phyloP scores from a whole-genome alignment of 2,329 filamentous ascomycete species.

The Pleurostoma richardsiae region DNA sequence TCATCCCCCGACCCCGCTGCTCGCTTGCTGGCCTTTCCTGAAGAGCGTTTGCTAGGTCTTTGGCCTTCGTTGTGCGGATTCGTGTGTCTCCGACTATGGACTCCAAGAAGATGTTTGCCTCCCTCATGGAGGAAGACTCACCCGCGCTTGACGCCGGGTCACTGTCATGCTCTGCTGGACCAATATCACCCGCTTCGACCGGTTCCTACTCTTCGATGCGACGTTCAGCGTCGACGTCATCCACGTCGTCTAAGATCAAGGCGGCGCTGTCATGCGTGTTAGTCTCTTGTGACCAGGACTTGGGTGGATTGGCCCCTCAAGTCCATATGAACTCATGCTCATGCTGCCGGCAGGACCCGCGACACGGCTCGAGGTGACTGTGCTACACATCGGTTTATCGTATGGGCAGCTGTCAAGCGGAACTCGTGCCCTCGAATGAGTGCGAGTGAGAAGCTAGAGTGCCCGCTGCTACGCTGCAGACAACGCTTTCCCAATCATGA shows the following conservation, averaged over 20 bases:
- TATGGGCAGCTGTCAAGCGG: conserved; percentile 51
- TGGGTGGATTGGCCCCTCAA: background rate
- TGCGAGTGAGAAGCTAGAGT: conserved; percentile 41
- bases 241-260: background rate
- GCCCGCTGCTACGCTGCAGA: conserved; percentile 46
- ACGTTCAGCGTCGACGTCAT: no score
- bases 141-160: background rate
- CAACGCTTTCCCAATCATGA: conserved; percentile 46
- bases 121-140: conserved; percentile 12
- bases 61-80: no score
- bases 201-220: no score
- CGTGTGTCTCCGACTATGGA: conserved; percentile 8
- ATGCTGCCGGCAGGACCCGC: conserved; percentile 28
- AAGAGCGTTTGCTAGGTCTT: background rate
- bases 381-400: conserved; percentile 48
- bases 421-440: conserved; percentile 44
- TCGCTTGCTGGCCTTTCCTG: background rate
- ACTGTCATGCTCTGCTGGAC: no score
- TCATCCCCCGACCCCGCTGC: background rate
- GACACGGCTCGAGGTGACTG: conserved; percentile 43
- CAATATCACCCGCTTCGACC: no score
- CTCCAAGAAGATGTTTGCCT: conserved; percentile 10
- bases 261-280: conserved; percentile 8
- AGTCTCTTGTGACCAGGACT: background rate
- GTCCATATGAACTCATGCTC: background rate